phyloP scores from a whole-genome alignment of 2,329 filamentous ascomycete species.

The Sporothrix variecibatus region DNA sequence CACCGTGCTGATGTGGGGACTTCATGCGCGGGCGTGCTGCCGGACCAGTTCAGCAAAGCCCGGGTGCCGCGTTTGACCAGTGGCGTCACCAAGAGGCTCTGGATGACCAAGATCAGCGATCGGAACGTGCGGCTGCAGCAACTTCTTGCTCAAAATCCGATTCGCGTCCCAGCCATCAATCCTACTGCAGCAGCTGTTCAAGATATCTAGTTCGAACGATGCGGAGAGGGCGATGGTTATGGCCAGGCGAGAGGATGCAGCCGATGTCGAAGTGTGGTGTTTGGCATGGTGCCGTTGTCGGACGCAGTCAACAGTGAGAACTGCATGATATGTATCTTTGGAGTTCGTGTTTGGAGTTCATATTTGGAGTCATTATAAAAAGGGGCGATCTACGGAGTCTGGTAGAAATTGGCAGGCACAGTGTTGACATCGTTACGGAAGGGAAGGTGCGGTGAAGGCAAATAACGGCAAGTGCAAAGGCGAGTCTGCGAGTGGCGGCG shows the following conservation, averaged over 20 bases:
- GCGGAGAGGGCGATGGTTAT: background rate
- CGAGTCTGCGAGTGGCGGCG: background rate
- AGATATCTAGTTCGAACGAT: background rate
- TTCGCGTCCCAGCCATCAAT: background rate
- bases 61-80: no score
- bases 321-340: background rate
- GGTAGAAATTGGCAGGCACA: background rate
- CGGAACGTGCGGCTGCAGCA: background rate
- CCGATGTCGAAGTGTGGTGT: background rate
- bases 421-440: background rate
- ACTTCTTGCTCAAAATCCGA: background rate
- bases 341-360: background rate
- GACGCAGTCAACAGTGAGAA: background rate
- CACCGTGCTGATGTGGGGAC: slow-evolving; percentile 19
- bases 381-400: background rate
- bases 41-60: background rate
- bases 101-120: background rate
- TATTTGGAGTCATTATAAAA: background rate
- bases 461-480: background rate
- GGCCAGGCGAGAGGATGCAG: background rate
- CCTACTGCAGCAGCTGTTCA: background rate
- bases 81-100: background rate
- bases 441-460: background rate
- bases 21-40: background rate
- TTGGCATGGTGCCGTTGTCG: background rate